Evolutionary conservation across 106 monocot genomes (phyloP).

Genomic region (Alisma plantagoaquatica): DNA sequence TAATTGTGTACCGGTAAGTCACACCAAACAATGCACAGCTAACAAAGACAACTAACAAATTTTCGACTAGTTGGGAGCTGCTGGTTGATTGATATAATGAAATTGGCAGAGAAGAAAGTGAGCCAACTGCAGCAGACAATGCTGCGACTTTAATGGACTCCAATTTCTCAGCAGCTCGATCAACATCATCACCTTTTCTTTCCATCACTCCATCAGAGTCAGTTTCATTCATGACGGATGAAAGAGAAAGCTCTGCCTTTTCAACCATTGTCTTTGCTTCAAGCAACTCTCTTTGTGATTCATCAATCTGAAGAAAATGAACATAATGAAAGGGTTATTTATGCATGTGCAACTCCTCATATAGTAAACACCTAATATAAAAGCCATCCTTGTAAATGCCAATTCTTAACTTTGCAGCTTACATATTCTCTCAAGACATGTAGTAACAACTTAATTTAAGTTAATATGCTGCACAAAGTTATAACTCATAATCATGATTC

Average conservation of each 20-base stretch:
- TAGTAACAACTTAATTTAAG: too few species aligned
- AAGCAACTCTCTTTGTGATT: conserved; percentile 56
- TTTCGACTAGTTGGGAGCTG: conserved; percentile 21
- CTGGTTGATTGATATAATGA: conserved; percentile 45
- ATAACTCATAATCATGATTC: too few species aligned
- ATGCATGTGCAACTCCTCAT: too few species aligned
- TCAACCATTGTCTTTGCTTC: conserved; percentile 64
- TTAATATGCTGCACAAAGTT: too few species aligned
- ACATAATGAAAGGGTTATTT: too few species aligned
- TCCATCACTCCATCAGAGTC: not conserved
- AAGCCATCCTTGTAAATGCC: too few species aligned
- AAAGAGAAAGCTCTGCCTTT: conserved; percentile 53
- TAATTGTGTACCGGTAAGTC: conserved; percentile 71
- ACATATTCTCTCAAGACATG: too few species aligned
- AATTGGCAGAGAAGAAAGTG: conserved; percentile 60
- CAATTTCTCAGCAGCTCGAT: conserved; percentile 39
- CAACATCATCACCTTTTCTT: conserved; percentile 10
- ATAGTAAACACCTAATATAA: too few species aligned
- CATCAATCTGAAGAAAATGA: conserved; percentile 49
- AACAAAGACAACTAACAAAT: conserved; percentile 30
- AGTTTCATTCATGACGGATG: conserved; percentile 15
- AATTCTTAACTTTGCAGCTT: too few species aligned
- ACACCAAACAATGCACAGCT: conserved; percentile 83
- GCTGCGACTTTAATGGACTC: conserved; percentile 74
- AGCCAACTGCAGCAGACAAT: conserved; percentile 60